These are phyloP conservation scores for Monosporascus sp. DNA, from an alignment of 2,329 filamentous ascomycete genomes.

Conservation along the genomic window DNA sequence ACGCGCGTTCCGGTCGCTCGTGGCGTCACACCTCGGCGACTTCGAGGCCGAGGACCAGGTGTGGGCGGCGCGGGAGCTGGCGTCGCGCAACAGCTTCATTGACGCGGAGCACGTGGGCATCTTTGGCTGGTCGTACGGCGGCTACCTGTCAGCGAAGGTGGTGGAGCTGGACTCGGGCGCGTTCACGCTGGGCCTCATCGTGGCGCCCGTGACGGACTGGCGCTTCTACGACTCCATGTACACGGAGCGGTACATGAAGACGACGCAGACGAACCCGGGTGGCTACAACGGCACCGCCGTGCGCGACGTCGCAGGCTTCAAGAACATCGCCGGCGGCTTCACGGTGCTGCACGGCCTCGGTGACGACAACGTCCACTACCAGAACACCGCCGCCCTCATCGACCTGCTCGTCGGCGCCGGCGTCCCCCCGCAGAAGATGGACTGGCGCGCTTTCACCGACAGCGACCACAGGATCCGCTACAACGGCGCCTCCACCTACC, in stretches of 20 bases:
- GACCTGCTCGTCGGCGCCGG: slow-evolving; percentile 55
- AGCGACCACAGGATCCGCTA: slow-evolving; percentile 57
- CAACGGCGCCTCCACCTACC: slow-evolving; percentile 46
- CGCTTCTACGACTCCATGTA: slow-evolving; percentile 68
- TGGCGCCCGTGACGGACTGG: slow-evolving; percentile 63
- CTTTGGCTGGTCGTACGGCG: slow-evolving; percentile 65
- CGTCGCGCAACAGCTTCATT: slow-evolving; percentile 44
- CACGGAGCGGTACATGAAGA: slow-evolving; percentile 70
- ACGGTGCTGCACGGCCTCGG: slow-evolving; percentile 61
- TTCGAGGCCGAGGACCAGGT: slow-evolving; percentile 63
- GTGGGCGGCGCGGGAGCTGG: slow-evolving; percentile 56
- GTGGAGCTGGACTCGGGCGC: slow-evolving; percentile 55
- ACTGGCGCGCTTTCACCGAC: slow-evolving; percentile 61
- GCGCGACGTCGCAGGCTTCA: slow-evolving; percentile 53
- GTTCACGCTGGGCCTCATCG: slow-evolving; percentile 58
- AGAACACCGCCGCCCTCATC: slow-evolving; percentile 56
- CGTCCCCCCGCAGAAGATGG: slow-evolving; percentile 56
- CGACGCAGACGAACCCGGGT: slow-evolving; percentile 44
- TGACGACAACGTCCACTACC: slow-evolving; percentile 69
- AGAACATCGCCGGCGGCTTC: slow-evolving; percentile 54
- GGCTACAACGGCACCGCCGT: slow-evolving; percentile 60
- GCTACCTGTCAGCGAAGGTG: slow-evolving; percentile 61
- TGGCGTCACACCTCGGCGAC: slow-evolving; percentile 54
- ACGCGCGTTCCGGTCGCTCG: slow-evolving; percentile 53
- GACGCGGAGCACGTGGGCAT: slow-evolving; percentile 57